A percentile compares a stretch with the other conserved stretches of the same genome.
Conservation (phyloP, 192 early-diverging fungal species). For the Coemansia sp. region DNA sequence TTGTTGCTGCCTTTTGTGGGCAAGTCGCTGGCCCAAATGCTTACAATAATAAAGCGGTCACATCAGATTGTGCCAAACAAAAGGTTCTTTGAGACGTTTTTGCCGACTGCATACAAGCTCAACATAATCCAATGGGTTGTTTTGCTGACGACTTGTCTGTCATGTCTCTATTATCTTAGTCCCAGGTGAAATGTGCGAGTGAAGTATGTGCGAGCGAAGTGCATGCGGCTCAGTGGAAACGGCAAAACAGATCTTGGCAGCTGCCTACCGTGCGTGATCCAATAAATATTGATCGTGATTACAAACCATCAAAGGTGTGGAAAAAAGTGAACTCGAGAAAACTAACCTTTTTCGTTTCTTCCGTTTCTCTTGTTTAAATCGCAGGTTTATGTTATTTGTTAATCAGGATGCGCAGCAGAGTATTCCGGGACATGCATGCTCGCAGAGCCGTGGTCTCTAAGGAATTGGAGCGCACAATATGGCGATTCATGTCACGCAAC, state of each 20-base stretch:
- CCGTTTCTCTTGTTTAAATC: not conserved
- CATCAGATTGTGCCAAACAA: too few species aligned
- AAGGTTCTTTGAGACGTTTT: not conserved
- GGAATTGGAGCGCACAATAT: conserved; percentile 74
- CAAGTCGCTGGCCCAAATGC: too few species aligned
- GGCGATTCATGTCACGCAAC: conserved; percentile 77
- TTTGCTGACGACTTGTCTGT: not conserved
- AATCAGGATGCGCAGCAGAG: conserved; percentile 33
- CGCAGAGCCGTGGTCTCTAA: conserved; percentile 66
- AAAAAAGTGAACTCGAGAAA: not conserved
- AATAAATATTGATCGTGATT: too few species aligned
- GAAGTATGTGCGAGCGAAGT: too few species aligned
- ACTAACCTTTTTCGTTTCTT: not conserved
- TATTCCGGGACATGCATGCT: conserved; percentile 74
- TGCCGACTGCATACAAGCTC: not conserved
- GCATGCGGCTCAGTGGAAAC: too few species aligned
- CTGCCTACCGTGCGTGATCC: too few species aligned
- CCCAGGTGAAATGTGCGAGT: not conserved
- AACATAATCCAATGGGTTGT: not conserved
- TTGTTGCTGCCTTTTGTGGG: too few species aligned
- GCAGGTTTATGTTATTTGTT: not conserved
- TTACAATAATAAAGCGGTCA: too few species aligned
- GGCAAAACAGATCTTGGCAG: too few species aligned
- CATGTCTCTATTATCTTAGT: not conserved
- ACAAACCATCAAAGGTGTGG: too few species aligned